Base-by-base conservation (phyloP, 2,329 filamentous ascomycete species). In the Purpureocillium takamizusanense region DNA sequence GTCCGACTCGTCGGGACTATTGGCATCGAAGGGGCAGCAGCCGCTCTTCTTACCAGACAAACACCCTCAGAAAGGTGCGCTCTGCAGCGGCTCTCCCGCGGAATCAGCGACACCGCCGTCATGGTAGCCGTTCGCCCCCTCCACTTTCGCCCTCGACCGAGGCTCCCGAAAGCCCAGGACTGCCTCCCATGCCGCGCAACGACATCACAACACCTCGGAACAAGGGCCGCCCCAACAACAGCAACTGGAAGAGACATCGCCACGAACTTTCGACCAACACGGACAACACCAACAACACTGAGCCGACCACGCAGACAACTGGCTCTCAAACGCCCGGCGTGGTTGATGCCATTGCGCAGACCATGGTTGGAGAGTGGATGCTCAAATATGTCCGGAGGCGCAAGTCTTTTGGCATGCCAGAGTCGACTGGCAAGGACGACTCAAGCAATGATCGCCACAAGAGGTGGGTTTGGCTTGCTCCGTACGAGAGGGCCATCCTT, bases 351-450 rank as follows among this genome's bases (percentile, higher is more conserved):
- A 97, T 98, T 59, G 89, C 92, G 2, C 89, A 94, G 55, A 94
- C 90, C 0, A 98, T 98, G 92, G 87, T 98, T 23, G 92, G 92
- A 29, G 92, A 97, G 54, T 92, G 86, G 84, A 90, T 94, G 85
- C 89, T 82, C 69, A 94, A 94, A 61, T 92, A 94, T 53, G 83
- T 90, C 27, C 76, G 86, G 37, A 76, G 86, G 57, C 78, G 90
- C 47, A 95, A 89, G 63, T 94, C 90, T 0, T 97, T 98, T 56
- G 87, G 87, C 15, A 78, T 90, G 38, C 65, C 74, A 3, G 85
- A 89, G 33, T 71, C 67, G 17, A 77, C 71, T 43, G 72, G 74
- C 28, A 78, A 78, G 45, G 80, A 88, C 53, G 78, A 84, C 45
- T 82, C 71, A 45, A 80, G 85, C 60, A 80, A 78, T 46, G 81